Evolutionary conservation across 108 stramenopile genomes (phyloP), one percentile per base, ranked within the genome.

Genomic region (Nitzschia sp.): DNA sequence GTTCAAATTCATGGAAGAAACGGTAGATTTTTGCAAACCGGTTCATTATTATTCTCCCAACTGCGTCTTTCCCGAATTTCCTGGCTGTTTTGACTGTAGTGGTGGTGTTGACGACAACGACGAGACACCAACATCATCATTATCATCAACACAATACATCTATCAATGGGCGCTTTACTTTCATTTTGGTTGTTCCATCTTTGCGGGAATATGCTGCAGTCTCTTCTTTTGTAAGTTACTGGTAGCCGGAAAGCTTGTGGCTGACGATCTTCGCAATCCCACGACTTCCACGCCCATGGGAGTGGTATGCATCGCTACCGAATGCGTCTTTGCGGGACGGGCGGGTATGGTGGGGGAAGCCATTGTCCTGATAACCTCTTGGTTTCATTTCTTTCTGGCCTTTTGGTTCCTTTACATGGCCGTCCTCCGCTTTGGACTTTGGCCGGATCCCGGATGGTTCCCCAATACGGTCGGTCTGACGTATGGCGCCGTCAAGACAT

Each of bases 371-470:
- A 48, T 63, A 16, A 82, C 82, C 4, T 73, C 80, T 2, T 46
- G 68, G 11, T 59, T 86, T 15, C 85, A 86, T 57, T 62, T 84
- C 11, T 62, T 53, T 2, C 28, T 66, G 64, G 48, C 78, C n/a
- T 47, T 83, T 44, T 84, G 85, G 82, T 86, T 80, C 35, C 69
- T 76, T 26, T 86, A 83, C 52, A 84, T 81, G 77, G 75, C 78
- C 6, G 32, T 83, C 35, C 68, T 53, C 22, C 23, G 72, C 2
- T 86, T 76, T 53, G 66, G 75, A 32, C 78, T 80, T 0, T 77
- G 81, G 71, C 82, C 85, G 16, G 85, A 82, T 53, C 75, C 76
- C 21, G 73, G 79, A 34, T 86, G 85, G 85, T 86, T 80, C 64
- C 80, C 85, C 11, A 83, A 83, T 44, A 83, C 82, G 23, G 73